These are phyloP conservation scores for Blepharisma stoltei DNA, from an alignment of 73 alveolate species.

Conservation along the genomic window DNA sequence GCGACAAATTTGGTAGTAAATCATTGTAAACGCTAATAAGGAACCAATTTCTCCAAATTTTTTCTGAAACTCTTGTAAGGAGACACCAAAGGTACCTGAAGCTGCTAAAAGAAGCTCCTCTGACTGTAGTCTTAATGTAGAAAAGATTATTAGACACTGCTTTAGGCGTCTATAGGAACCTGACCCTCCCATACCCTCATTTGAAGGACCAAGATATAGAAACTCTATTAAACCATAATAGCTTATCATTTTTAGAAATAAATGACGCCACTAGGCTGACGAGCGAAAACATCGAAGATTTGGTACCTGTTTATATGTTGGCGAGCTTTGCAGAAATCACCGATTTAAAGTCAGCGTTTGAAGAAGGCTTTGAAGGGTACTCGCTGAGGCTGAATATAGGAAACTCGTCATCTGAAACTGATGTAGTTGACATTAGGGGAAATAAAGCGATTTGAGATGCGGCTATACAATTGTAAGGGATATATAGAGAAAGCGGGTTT, in stretches of 20 bases:
- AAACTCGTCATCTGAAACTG: neutral
- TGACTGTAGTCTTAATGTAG: neutral
- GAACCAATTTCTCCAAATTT: neutral
- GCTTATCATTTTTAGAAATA: neutral
- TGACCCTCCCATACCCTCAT: neutral
- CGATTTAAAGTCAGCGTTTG: neutral
- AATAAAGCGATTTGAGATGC: conserved; percentile 24
- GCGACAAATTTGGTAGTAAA: conserved; percentile 2
- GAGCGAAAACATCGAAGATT: neutral
- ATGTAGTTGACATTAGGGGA: neutral
- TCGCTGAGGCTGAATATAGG: neutral
- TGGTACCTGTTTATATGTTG: neutral
- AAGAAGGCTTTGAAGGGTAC: conserved; percentile 24
- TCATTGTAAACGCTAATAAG: conserved; percentile 14
- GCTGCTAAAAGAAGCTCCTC: neutral
- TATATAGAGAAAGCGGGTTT: neutral
- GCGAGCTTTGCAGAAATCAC: neutral
- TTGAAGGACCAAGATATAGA: neutral
- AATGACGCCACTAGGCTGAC: neutral
- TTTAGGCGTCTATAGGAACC: neutral
- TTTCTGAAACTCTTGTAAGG: neutral
- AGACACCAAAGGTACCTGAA: neutral
- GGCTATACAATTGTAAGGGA: neutral
- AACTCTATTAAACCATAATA: neutral
- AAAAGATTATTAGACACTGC: neutral